Base-by-base conservation (phyloP, 768 basidiomycete species). In the Rhizopogon roseolus region DNA sequence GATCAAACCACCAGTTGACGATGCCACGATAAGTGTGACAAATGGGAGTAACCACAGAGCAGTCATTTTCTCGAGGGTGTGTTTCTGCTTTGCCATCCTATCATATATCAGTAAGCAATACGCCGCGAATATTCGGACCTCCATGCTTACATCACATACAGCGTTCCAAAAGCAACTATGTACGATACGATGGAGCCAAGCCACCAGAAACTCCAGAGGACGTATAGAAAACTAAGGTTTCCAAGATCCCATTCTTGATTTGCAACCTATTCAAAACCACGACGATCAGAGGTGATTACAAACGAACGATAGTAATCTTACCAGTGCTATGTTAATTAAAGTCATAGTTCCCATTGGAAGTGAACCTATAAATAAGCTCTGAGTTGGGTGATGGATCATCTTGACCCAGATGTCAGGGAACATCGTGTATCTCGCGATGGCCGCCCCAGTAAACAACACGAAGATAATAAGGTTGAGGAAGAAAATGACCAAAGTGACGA, bases 191-290 rank as follows among this genome's bases (percentile, higher is more conserved):
- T 45, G 0, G 69, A 69, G 57, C 78, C 76, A 22, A 79, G 39
- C 80, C 78, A 82, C 81, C 81, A 82, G 42, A 77, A 67, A 17
- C 65, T 79, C 73, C 80, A 78, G 28, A 78, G 54, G 32, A 71
- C 64, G 51, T 69, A 76, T 32, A 78, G 65, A 38, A 78, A 71
- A 9, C 55, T 50, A 0, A n/a, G 55, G 8, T 72, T 70, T 2
- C 74, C 77, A 36, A 73, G 60, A 17, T 68, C 69, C 45, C 62
- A 65, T 52, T 71, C 64, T 58, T 71, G 66, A 53, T 76, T 64
- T 29, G 71, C 62, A 41, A 66, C 60, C 61, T 70, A 45, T 14
- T 16, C 40, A 11, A 32, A 36, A 40, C 42, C 16, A 16, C 1
- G 1, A 32, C 4, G 11, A 32, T 29, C n/a, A 48, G 19, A 42